Evolutionary conservation across 179 eudicot genomes (phyloP), one percentile per base, ranked within the genome.

Genomic region (Pouteria campechiana): DNA sequence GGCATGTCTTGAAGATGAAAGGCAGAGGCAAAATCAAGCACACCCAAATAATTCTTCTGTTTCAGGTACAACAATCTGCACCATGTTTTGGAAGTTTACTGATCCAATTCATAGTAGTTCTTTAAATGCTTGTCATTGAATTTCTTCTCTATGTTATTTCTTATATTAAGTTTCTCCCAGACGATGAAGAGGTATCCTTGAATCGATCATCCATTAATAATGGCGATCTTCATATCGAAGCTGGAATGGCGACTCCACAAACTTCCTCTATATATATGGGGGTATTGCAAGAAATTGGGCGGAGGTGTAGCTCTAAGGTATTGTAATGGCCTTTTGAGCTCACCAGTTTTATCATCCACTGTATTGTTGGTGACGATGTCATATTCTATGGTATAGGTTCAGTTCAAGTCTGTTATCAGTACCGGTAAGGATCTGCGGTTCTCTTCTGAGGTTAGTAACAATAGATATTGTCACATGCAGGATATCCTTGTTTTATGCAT

Each of bases 281-380:
- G 31, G 98, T 79, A 44, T 68, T 90, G 61, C 98, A 81, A 60
- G 95, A 90, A 74, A 90, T 90, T 61, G 98, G 87, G 32, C 76
- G 83, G 54, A 75, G 94, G 53, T 86, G 95, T 64, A 69, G 64
- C 48, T 81, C 95, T 25, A 90, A 76, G 95, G 97, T 89, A 44
- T 51, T 74, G 39, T 20, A 28, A 47, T 44, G 28, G 15, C 12
- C 37, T 47, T 14, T 6, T 16, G 30, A 28, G 7, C 12, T 28
- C 4, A 37, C 1, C 7, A 48, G 7, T 47, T 54, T 23, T 15
- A 10, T 17, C 41, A 36, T 32, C 5, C 16, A 27, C 35, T 24
- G 3, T 12, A 23, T 40, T 24, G 19, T 4, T 25, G 17, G 45
- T 30, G 16, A 27, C 28, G 6, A 29, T 24, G 24, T 48, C 9